These are phyloP conservation scores for Podila epicladia DNA, from an alignment of 192 early-diverging fungal genomes.

Conservation along the genomic window DNA sequence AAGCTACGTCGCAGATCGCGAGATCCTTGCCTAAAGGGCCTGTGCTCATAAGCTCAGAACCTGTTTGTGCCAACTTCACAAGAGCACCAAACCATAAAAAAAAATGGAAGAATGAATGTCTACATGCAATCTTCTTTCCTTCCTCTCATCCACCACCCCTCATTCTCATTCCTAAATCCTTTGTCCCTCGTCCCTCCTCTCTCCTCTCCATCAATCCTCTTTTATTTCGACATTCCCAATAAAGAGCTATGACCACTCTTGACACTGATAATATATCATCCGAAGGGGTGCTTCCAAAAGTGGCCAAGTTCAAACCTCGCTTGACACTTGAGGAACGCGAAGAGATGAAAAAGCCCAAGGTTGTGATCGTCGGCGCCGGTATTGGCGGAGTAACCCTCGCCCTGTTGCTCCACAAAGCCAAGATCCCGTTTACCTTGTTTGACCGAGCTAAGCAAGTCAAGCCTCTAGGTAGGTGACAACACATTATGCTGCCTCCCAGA, in stretches of 20 bases:
- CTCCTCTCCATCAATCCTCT: neutral
- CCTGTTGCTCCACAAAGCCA: conserved; percentile 1
- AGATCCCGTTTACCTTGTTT: conserved; percentile 2
- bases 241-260: neutral
- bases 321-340: no score
- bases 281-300: no score
- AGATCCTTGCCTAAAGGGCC: no score
- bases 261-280: neutral
- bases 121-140: neutral
- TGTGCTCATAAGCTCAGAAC: no score
- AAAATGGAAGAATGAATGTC: no score
- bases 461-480: conserved; percentile 8
- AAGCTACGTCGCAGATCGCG: no score
- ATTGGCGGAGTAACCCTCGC: conserved; percentile 12
- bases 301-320: no score
- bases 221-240: no score
- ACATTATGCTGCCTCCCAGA: no score
- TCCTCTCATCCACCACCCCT: neutral
- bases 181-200: no score
- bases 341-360: neutral
- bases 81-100: no score
- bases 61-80: no score
- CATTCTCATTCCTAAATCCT: neutral
- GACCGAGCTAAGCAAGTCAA: conserved; percentile 1
- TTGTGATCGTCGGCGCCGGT: conserved; percentile 23